A percentile compares a stretch with the other conserved stretches of the same genome.
phyloP scores from a whole-genome alignment of 495 filamentous ascomycete species.

The Talaromyces thailandensis region DNA sequence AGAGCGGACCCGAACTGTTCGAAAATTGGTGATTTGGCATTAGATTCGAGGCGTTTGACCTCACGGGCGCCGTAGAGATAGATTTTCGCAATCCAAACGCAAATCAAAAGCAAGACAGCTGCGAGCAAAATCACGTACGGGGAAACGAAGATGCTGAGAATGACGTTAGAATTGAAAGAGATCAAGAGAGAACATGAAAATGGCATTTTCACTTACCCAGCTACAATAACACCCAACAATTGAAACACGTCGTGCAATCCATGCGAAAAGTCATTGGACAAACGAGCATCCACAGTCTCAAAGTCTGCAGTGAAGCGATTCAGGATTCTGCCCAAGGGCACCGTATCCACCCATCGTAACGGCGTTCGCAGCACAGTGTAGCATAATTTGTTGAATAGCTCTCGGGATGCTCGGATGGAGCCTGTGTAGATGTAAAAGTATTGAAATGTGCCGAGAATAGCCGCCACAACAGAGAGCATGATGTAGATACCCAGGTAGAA shows the following conservation, averaged over 20 bases:
- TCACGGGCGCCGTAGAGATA: slow-evolving; percentile 68
- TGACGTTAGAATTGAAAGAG: background rate
- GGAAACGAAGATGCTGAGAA: slow-evolving; percentile 44
- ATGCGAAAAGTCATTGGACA: slow-evolving; percentile 46
- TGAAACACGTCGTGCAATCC: slow-evolving; percentile 37
- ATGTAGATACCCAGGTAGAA: slow-evolving; percentile 65
- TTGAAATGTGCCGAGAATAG: slow-evolving; percentile 45
- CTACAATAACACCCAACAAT: slow-evolving; percentile 49
- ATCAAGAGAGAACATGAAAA: no score
- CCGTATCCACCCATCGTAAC: slow-evolving; percentile 69
- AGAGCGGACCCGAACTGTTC: slow-evolving; percentile 66
- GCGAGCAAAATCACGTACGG: slow-evolving; percentile 52
- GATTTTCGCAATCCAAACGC: slow-evolving; percentile 43
- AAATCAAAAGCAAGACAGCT: slow-evolving; percentile 36
- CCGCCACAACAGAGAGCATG: slow-evolving; percentile 46
- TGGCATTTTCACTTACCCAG: slow-evolving; percentile 32
- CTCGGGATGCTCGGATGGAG: slow-evolving; percentile 51
- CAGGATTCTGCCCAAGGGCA: slow-evolving; percentile 63
- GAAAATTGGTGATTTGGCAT: slow-evolving; percentile 65
- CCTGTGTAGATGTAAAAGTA: slow-evolving; percentile 49
- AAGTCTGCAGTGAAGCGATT: slow-evolving; percentile 75
- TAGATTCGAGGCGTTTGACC: slow-evolving; percentile 66
- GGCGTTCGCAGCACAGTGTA: slow-evolving; percentile 59
- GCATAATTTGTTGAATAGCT: slow-evolving; percentile 55
- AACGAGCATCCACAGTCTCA: slow-evolving; percentile 51